Base-by-base conservation (phyloP, 805 yeast species). In the Zygotorulaspora sp. region DNA sequence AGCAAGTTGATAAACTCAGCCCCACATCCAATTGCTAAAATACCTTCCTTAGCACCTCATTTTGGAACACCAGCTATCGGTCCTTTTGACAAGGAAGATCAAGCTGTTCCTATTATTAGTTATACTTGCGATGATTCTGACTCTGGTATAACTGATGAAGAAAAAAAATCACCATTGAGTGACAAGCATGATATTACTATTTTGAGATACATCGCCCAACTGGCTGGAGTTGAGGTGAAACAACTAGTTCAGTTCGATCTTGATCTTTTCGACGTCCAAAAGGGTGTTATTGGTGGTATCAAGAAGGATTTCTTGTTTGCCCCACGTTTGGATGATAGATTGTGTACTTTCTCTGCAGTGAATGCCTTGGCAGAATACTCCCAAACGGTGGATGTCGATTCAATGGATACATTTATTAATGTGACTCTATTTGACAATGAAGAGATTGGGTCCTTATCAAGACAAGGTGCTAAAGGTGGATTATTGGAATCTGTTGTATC, bases 1-100 rank as follows among this genome's bases (percentile, higher is more conserved):
- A 59, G 72, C 6, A 66, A 64, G 40, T 57, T 78, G 50, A 72
- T 79, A 24, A 73, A 72, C 55, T 76, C 82, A 4, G 63, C 81
- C 1, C 83, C 83, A 11, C 71, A 70, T 47, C 85, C 86, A 45
- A 73, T 86, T 51, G 95, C 89, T 10, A 78, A 78, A 50, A 82
- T 86, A 37, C 94, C 95, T 4, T 74, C 90, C 2, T 68, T 87
- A 55, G 95, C 95, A 5, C 89, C 89, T 3, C 95, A 86, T 65
- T 87, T 86, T 58, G 95, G 95, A 32, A 66, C 68, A 2, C 79
- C 79, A 5, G 71, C 87, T 2, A 53, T 62, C 16, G 81, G 81
- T 6, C 89, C 89, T 5, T 83, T 80, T 65, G 84, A 87, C 64
- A 67, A 65, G 38, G 95, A 86, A 58, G 81, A 83, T 18, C 77